These are phyloP conservation scores for Cyberlindnera misumaiensis DNA, from an alignment of 805 yeast genomes.

Conservation along the genomic window DNA sequence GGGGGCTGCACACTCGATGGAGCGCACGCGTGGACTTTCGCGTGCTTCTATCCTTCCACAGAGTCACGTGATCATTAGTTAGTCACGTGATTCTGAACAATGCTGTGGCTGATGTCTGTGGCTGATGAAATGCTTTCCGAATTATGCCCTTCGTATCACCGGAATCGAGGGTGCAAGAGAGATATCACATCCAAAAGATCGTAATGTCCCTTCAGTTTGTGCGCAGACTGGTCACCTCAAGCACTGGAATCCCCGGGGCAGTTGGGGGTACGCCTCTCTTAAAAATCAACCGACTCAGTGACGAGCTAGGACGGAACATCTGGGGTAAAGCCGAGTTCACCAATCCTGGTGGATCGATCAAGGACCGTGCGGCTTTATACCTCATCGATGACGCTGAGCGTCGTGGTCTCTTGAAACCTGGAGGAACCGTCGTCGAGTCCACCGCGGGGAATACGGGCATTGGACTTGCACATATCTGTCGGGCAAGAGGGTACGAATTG, in stretches of 20 bases:
- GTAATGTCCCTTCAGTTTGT: constrained; percentile 3
- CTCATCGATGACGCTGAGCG: constrained; percentile 74
- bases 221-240: constrained; percentile 31
- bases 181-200: too few species aligned
- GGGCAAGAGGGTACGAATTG: constrained; percentile 78
- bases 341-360: constrained; percentile 92
- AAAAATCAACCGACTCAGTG: constrained; percentile 48
- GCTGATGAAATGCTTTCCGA: too few species aligned
- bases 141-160: too few species aligned
- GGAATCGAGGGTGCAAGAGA: too few species aligned
- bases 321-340: constrained; percentile 88
- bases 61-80: too few species aligned
- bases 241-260: constrained; percentile 65
- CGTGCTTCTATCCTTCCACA: too few species aligned
- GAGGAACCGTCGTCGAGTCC: constrained; percentile 88
- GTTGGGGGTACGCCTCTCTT: constrained; percentile 92
- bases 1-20: too few species aligned
- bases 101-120: too few species aligned
- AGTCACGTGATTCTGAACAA: too few species aligned
- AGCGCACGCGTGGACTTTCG: too few species aligned
- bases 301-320: constrained; percentile 60
- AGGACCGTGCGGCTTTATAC: constrained; percentile 82
- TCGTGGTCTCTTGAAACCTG: constrained; percentile 55
- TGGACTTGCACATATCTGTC: constrained; percentile 76
- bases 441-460: constrained; percentile 97